These are phyloP conservation scores for Fusarium pseudocircinatum DNA, from an alignment of 2,329 filamentous ascomycete species.

Conservation along the genomic window DNA sequence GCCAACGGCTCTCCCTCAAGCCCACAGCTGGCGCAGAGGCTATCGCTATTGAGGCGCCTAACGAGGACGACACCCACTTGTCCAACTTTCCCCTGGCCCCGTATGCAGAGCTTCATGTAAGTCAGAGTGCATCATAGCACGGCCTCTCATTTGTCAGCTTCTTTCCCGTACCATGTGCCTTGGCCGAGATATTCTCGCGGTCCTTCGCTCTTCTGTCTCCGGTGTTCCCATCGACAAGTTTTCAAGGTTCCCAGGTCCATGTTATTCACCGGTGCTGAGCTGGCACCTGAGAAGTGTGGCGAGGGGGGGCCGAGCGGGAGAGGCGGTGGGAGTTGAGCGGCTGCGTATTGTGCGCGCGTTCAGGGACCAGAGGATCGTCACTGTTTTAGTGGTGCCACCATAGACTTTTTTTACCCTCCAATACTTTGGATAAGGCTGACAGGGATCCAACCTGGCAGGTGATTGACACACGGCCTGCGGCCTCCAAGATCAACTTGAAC, in stretches of 20 bases:
- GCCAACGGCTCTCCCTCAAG: slow-evolving; percentile 80
- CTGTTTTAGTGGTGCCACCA: slow-evolving; percentile 15
- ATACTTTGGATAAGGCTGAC: slow-evolving; percentile 45
- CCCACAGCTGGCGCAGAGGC: slow-evolving; percentile 62
- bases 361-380: slow-evolving; percentile 17
- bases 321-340: slow-evolving; percentile 32
- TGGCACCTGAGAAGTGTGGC: slow-evolving; percentile 22
- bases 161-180: background rate
- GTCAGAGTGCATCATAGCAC: slow-evolving; percentile 54
- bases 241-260: slow-evolving; percentile 18
- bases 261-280: slow-evolving; percentile 12
- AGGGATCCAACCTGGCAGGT: slow-evolving; percentile 64
- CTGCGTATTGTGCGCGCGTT: background rate
- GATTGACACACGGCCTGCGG: slow-evolving; percentile 79
- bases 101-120: slow-evolving; percentile 83
- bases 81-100: slow-evolving; percentile 73
- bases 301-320: slow-evolving; percentile 29
- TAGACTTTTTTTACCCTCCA: slow-evolving; percentile 18
- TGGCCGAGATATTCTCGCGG: slow-evolving; percentile 19
- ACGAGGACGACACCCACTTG: slow-evolving; percentile 77
- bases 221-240: slow-evolving; percentile 2
- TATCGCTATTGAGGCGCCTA: slow-evolving; percentile 72
- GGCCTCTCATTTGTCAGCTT: slow-evolving; percentile 16
- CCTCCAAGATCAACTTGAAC: slow-evolving; percentile 79
- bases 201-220: background rate